phyloP scores from a whole-genome alignment of 2,329 filamentous ascomycete species.

The Pseudopithomyces chartarum region DNA sequence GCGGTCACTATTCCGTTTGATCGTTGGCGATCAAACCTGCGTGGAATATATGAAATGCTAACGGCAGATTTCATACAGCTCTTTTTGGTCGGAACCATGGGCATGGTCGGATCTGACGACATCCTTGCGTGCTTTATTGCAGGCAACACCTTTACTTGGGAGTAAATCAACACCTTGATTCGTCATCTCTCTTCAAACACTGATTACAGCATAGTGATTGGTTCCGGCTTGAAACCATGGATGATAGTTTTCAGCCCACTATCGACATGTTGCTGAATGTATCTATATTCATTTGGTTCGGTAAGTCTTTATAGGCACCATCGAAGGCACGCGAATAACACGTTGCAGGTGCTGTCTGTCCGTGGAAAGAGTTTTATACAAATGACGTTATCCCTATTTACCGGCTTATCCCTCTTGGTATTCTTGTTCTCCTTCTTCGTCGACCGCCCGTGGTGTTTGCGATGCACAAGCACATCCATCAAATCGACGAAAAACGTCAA shows the following conservation, averaged over 20 bases:
- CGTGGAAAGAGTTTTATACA: conserved; percentile 72
- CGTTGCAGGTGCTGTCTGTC: conserved; percentile 66
- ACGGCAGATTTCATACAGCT: conserved; percentile 51
- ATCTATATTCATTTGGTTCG: conserved; percentile 88
- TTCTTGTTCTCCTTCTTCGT: conserved; percentile 77
- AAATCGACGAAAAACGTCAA: conserved; percentile 75
- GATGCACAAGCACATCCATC: conserved; percentile 75
- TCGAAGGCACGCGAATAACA: neutral
- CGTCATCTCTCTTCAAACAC: neutral
- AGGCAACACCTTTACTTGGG: conserved; percentile 88
- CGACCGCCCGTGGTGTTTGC: conserved; percentile 77
- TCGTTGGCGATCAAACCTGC: neutral
- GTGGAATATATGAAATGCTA: neutral
- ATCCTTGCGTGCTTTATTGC: conserved; percentile 92
- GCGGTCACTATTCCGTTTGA: neutral
- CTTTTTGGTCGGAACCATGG: conserved; percentile 85
- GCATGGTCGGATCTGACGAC: conserved; percentile 86
- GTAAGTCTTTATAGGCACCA: conserved; percentile 37
- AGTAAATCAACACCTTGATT: conserved; percentile 53
- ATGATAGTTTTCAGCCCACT: conserved; percentile 91
- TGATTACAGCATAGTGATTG: conserved; percentile 62
- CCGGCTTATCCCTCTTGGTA: conserved; percentile 72
- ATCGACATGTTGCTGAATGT: conserved; percentile 95
- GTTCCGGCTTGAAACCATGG: conserved; percentile 86
- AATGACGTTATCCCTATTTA: conserved; percentile 75